Evolutionary conservation across 306 rosid genomes (phyloP), one percentile per base, ranked within the genome.

Genomic region (Amphicarpaea edgeworthii): DNA sequence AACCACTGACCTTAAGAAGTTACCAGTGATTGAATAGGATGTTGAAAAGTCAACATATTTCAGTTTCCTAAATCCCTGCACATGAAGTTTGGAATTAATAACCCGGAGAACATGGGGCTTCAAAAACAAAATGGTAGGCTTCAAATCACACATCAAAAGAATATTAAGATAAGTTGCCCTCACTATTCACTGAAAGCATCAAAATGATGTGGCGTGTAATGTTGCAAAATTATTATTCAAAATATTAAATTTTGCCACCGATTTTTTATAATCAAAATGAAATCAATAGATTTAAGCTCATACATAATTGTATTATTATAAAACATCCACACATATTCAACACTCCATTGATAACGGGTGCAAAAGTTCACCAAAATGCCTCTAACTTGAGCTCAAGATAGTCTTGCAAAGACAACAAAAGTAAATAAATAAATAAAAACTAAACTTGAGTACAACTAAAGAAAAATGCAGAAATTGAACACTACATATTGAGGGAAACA

Each of bases 1-100:
- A 50, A 46, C 63, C 21, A 72, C 88, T 64, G 71, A 95, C 99
- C 98, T 90, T 68, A 95, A 83, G 87, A 95, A 95, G 81, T 79
- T 70, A 78, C 99, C 99, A 17, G 97, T 89, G 87, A 95, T 89
- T 72, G 99, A 90, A 90, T 92, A 92, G 30, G 99, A 95, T 51
- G 97, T 88, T 24, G 99, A 95, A 88, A 92, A 92, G 82, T 95
- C 99, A 80, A 87, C 89, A n/a, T 84, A 88, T 57, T 87, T 89
- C 77, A 95, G 83, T 79, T 89, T 86, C 81, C 72, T 89, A 77
- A 92, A 86, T 83, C 97, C 98, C 99, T 95, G 89, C 84, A 88
- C 38, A 75, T 19, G 24, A 55, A 81, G 60, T 68, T 46, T 47
- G 42, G 67, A 67, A 68, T 82, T 72, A 71, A 42, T 70, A 81